phyloP scores from a whole-genome alignment of 441 rosid species.

The Theobroma grandiflorum region DNA sequence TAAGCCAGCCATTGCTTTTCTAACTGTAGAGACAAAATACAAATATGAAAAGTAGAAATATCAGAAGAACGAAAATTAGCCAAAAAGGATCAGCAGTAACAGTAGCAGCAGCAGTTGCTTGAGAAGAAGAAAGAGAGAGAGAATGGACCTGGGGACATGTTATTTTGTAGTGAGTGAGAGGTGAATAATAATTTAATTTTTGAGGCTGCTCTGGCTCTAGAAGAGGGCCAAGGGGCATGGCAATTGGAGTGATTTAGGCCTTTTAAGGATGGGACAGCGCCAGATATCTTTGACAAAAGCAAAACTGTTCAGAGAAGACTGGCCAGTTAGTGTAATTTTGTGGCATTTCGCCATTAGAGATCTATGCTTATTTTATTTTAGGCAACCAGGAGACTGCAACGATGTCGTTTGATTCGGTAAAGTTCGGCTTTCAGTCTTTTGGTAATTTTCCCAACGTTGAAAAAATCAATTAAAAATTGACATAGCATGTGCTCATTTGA shows the following conservation, averaged over 20 bases:
- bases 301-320: neutral
- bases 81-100: slow-evolving; percentile 10
- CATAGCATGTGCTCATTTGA: too few species aligned
- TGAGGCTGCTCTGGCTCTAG: slow-evolving; percentile 32
- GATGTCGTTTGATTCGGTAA: neutral
- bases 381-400: neutral
- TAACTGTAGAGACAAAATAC: slow-evolving; percentile 44
- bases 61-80: slow-evolving; percentile 31
- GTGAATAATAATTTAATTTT: slow-evolving; percentile 22
- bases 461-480: too few species aligned
- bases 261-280: neutral
- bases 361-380: neutral
- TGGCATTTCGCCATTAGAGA: slow-evolving; percentile 25
- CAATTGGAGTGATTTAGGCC: neutral
- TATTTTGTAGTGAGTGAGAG: slow-evolving; percentile 8
- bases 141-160: slow-evolving; percentile 60
- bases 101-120: neutral
- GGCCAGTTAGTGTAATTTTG: neutral
- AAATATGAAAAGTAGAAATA: slow-evolving; percentile 16
- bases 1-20: slow-evolving; percentile 63
- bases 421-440: too few species aligned
- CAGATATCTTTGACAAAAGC: neutral
- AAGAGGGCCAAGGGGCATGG: slow-evolving; percentile 35
- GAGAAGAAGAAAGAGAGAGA: slow-evolving; percentile 23
- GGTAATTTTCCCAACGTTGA: too few species aligned